Percentiles rank a stretch among this genome's conserved stretches.
Conservation (phyloP, 139 green algal species). For the Astrephomene gubernaculifera region DNA sequence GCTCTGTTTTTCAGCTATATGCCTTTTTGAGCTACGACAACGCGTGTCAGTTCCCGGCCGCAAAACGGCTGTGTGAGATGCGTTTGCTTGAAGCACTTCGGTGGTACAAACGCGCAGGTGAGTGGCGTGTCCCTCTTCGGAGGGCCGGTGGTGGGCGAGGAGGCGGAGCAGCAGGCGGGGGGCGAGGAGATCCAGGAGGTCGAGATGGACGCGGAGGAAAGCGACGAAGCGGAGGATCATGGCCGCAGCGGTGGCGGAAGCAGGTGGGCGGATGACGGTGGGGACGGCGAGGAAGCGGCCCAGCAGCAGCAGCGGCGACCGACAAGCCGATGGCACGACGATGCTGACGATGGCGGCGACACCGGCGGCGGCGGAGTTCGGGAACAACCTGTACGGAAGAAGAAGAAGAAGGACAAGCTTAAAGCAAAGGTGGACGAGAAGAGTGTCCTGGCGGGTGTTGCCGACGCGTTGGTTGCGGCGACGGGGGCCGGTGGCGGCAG, state of each 20-base stretch:
- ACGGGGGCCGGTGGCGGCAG: neutral
- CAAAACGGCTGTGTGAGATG: no score
- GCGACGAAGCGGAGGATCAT: slow-evolving; percentile 15
- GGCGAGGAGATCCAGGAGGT: slow-evolving; percentile 61
- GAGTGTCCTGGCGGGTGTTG: slow-evolving; percentile 12
- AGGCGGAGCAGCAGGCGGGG: neutral
- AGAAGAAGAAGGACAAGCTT: slow-evolving; percentile 7
- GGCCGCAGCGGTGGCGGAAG: no score
- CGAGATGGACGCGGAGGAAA: slow-evolving; percentile 62
- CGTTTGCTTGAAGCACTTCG: no score
- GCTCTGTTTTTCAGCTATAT: no score
- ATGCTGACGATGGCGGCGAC: neutral
- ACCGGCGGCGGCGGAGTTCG: neutral
- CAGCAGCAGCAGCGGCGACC: neutral
- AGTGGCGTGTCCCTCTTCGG: slow-evolving; percentile 25
- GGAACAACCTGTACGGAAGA: neutral
- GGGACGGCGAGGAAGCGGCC: neutral
- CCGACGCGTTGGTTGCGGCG: slow-evolving; percentile 19
- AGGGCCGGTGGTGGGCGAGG: slow-evolving; percentile 23
- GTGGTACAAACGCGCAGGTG: neutral
- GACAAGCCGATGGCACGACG: slow-evolving; percentile 7
- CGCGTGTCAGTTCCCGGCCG: no score
- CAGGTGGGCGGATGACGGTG: neutral
- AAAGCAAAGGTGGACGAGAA: slow-evolving; percentile 1
- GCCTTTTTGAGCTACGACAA: no score